Conservation (phyloP, 1,284 basidiomycete genomes). For the Jaminaea rosea region DNA sequence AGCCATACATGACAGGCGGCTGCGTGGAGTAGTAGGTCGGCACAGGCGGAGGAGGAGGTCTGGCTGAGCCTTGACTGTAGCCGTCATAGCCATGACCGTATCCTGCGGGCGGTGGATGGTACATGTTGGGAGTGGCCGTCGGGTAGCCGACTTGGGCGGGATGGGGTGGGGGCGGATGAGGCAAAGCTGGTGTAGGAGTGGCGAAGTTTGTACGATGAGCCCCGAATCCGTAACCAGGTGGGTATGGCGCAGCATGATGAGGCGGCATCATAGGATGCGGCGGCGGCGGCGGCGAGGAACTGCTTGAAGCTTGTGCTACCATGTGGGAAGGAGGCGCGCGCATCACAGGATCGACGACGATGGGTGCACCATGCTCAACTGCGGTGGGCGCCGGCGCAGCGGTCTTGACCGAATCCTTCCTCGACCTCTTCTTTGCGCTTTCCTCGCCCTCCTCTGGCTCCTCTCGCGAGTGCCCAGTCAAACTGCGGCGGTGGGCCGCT, state of each 20-base stretch:
- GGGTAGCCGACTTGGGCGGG: too few relatives aligned
- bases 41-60: too few relatives aligned
- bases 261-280: too few relatives aligned
- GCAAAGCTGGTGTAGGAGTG: conserved; percentile 9
- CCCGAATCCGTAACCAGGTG: conserved; percentile 31
- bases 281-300: too few relatives aligned
- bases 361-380: neutral
- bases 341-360: neutral
- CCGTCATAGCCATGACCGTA: too few relatives aligned
- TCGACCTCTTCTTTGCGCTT: neutral
- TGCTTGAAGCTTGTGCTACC: conserved; percentile 21
- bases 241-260: too few relatives aligned
- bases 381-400: neutral
- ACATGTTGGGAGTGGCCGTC: too few relatives aligned
- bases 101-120: too few relatives aligned
- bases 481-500: conserved; percentile 15
- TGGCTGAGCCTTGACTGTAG: too few relatives aligned
- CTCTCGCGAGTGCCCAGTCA: conserved; percentile 8
- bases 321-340: neutral
- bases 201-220: conserved; percentile 34
- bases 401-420: neutral
- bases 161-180: too few relatives aligned
- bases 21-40: too few relatives aligned
- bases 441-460: conserved; percentile 2
- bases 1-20: too few relatives aligned